These are phyloP conservation scores for Ophiosphaerella herpotricha DNA, from an alignment of 2,329 filamentous ascomycete species.

Conservation along the genomic window DNA sequence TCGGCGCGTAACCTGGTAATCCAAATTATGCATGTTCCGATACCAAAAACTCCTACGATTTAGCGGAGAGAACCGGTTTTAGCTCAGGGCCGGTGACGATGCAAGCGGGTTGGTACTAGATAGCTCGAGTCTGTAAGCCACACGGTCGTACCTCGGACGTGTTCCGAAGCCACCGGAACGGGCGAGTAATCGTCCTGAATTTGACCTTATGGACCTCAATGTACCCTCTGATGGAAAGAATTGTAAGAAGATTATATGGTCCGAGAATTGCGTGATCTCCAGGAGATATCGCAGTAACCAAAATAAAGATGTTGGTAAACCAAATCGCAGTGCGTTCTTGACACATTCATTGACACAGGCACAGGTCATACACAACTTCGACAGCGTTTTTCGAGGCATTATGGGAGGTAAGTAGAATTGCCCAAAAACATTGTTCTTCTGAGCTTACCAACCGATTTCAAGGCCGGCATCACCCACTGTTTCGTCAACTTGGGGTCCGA, in stretches of 20 bases:
- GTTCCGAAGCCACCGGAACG: neutral
- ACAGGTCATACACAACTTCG: constrained; percentile 67
- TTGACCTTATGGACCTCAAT: neutral
- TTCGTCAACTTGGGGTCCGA: constrained; percentile 73
- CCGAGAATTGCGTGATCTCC: too few species aligned
- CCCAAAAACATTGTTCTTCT: too few species aligned
- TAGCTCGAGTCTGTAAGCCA: neutral
- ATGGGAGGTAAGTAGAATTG: constrained; percentile 58
- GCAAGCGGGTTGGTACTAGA: neutral
- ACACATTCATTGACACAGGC: too few species aligned
- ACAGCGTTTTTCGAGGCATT: constrained; percentile 83
- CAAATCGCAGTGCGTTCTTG: too few species aligned
- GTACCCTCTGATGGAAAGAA: neutral
- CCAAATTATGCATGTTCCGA: neutral
- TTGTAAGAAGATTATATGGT: too few species aligned
- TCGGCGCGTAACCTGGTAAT: neutral
- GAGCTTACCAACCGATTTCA: neutral
- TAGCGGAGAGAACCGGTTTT: too few species aligned
- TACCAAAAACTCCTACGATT: too few species aligned
- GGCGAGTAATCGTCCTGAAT: neutral
- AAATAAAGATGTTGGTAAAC: too few species aligned
- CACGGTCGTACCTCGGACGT: neutral
- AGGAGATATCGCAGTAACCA: too few species aligned
- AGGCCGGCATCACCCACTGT: constrained; percentile 48
- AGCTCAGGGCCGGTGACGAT: too few species aligned